phyloP scores from a whole-genome alignment of 2,329 filamentous ascomycete genomes.

The Raffaelea arxii region DNA sequence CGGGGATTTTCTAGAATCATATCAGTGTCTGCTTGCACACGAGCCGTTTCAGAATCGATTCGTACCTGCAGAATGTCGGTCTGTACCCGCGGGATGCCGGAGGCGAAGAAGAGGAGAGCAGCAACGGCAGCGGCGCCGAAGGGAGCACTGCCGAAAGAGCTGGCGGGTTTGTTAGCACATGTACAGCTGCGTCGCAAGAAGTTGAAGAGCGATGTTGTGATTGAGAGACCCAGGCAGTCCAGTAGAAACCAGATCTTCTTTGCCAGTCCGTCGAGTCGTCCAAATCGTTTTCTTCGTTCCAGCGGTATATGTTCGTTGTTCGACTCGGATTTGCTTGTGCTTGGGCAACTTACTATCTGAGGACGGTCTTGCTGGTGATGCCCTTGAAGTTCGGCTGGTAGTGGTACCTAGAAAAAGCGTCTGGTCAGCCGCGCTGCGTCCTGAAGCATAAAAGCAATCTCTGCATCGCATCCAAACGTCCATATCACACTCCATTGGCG shows the following conservation, averaged over 20 bases:
- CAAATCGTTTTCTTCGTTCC: not conserved
- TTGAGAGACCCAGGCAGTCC: not conserved
- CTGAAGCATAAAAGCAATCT: not conserved
- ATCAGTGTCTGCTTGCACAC: constrained; percentile 14
- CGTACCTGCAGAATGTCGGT: constrained; percentile 47
- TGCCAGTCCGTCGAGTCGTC: not conserved
- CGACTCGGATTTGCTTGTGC: constrained; percentile 5
- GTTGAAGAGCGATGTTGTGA: not conserved
- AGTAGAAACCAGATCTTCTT: not conserved
- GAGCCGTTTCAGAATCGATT: not conserved
- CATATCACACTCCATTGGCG: not conserved
- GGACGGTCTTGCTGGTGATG: constrained; percentile 33
- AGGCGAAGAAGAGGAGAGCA: constrained; percentile 49
- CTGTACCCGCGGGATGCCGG: constrained; percentile 52
- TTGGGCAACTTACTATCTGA: constrained; percentile 5
- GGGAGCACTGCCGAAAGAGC: constrained; percentile 22
- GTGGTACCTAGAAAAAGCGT: constrained; percentile 39
- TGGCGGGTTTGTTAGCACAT: too few species aligned
- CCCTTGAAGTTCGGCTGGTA: constrained; percentile 46
- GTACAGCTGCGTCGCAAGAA: too few species aligned
- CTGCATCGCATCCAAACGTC: not conserved
- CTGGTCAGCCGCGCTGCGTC: not conserved
- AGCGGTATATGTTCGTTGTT: not conserved
- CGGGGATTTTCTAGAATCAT: constrained; percentile 41
- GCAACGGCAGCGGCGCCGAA: constrained; percentile 50